Conservation (phyloP, 2,329 filamentous ascomycete genomes). For the Diplodia mutila region DNA sequence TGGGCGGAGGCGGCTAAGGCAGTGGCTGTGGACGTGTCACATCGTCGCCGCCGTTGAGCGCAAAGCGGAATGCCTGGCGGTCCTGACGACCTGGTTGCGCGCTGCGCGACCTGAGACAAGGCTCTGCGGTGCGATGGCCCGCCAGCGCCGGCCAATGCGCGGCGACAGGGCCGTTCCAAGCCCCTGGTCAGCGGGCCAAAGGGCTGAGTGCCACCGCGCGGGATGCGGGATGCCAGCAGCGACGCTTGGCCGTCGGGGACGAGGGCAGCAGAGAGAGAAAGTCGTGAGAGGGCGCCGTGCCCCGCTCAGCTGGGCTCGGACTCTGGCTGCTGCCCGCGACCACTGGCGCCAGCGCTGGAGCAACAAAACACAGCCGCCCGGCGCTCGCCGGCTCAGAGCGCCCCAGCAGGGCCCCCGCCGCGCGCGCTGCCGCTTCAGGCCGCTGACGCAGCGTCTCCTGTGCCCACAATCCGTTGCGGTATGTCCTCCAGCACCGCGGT, state of each 20-base stretch:
- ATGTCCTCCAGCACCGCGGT: slow-evolving; percentile 12
- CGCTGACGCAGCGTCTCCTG: slow-evolving; percentile 15
- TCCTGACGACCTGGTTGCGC: slow-evolving; percentile 22
- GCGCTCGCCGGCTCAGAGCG: not conserved
- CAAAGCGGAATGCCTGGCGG: not conserved
- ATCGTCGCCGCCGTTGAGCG: slow-evolving; percentile 20
- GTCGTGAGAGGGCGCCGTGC: slow-evolving; percentile 28
- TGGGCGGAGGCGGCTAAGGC: not conserved
- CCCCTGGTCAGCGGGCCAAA: slow-evolving; percentile 20
- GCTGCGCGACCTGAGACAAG: slow-evolving; percentile 15
- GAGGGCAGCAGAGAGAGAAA: not conserved
- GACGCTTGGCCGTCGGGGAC: too few species aligned
- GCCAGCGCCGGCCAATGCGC: slow-evolving; percentile 8
- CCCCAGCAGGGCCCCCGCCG: not conserved
- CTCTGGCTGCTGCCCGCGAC: not conserved
- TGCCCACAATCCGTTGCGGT: slow-evolving; percentile 5
- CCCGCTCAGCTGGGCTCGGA: slow-evolving; percentile 32
- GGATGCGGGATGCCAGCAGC: too few species aligned
- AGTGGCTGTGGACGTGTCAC: slow-evolving; percentile 22
- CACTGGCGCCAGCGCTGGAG: not conserved
- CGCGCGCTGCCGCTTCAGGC: slow-evolving; percentile 7
- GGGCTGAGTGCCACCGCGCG: slow-evolving; percentile 3
- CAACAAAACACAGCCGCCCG: not conserved
- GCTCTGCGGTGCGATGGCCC: slow-evolving; percentile 21
- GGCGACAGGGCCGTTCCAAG: slow-evolving; percentile 14